These are phyloP conservation scores for Wickerhamiella brachini DNA, from an alignment of 805 yeast genomes.

Conservation along the genomic window DNA sequence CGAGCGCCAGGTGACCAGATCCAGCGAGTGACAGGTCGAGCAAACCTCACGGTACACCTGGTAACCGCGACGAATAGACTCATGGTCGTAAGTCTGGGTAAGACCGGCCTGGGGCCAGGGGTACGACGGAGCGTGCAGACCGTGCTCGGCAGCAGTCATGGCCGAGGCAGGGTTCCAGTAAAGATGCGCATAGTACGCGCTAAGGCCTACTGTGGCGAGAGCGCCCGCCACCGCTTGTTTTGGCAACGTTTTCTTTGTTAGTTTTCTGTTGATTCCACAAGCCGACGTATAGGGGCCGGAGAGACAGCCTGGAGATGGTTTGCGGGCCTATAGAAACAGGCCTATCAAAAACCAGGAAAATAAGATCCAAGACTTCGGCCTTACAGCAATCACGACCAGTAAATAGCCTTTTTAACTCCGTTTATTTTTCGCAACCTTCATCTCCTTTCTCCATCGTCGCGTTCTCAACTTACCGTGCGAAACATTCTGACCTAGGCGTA, in stretches of 20 bases:
- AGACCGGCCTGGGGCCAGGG: constrained; percentile 86
- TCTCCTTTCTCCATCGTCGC: no score
- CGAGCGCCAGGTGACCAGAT: constrained; percentile 97
- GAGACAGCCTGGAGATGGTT: no score
- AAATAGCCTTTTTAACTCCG: no score
- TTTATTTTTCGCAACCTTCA: no score
- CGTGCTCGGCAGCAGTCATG: constrained; percentile 98
- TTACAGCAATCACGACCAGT: no score
- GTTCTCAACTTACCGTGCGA: constrained; percentile 5
- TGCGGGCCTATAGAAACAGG: not conserved
- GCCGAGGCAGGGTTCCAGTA: constrained; percentile 81
- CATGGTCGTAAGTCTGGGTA: constrained; percentile 65
- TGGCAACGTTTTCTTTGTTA: constrained; percentile 16
- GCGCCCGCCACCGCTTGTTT: constrained; percentile 31
- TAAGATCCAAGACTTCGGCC: no score
- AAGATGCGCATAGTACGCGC: constrained; percentile 68
- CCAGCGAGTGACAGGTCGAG: constrained; percentile 96
- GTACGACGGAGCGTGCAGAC: constrained; percentile 86
- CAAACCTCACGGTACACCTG: constrained; percentile 98
- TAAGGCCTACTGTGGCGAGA: constrained; percentile 57
- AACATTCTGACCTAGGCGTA: constrained; percentile 6
- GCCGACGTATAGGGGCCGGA: no score
- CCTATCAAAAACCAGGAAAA: not conserved
- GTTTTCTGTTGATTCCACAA: not conserved
- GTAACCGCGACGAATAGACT: constrained; percentile 95